These are phyloP conservation scores for Ceriops decandra DNA, from an alignment of 345 rosid species.

Conservation along the genomic window DNA sequence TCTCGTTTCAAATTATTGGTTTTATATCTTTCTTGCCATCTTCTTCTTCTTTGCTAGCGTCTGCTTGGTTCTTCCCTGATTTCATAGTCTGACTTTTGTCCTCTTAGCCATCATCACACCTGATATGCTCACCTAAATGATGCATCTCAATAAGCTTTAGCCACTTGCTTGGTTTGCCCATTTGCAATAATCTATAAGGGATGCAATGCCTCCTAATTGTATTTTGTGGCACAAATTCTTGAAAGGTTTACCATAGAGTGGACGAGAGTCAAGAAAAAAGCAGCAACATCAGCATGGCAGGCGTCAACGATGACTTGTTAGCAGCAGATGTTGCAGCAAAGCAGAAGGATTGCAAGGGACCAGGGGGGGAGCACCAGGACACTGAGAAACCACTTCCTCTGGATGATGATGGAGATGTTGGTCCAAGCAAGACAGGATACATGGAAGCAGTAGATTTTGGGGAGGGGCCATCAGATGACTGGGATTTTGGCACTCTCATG, in stretches of 20 bases:
- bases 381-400: background rate
- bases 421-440: background rate
- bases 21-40: no score
- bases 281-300: background rate
- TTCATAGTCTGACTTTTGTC: no score
- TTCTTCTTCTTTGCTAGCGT: no score
- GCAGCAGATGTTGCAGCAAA: constrained; percentile 9
- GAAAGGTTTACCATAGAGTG: constrained; percentile 54
- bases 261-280: constrained; percentile 37
- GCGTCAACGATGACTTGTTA: background rate
- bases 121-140: no score
- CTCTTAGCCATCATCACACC: no score
- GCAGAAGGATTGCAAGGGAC: constrained; percentile 19
- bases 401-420: constrained; percentile 5
- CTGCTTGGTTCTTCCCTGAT: no score
- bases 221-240: background rate
- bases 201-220: background rate
- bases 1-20: no score
- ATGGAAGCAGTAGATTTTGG: background rate
- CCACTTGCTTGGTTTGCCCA: background rate
- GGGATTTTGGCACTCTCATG: background rate
- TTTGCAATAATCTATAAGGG: constrained; percentile 2
- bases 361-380: background rate
- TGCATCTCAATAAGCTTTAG: no score
- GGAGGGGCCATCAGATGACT: constrained; percentile 7